Evolutionary conservation across 192 early-diverging fungal genomes (phyloP).

Genomic region (Chytriomyces sp.): DNA sequence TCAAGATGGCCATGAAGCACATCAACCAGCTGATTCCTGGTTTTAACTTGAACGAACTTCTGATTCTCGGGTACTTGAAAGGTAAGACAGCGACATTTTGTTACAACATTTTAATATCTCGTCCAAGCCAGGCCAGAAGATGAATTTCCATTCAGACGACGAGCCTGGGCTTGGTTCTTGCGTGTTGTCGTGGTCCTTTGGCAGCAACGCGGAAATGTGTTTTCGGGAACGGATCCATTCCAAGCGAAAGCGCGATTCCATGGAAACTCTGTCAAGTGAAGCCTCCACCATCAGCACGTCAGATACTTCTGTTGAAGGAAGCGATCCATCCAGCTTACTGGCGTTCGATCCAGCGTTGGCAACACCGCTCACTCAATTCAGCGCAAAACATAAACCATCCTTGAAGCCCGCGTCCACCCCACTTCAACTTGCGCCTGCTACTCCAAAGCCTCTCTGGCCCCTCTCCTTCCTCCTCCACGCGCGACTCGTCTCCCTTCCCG

Average conservation of each 20-base stretch:
- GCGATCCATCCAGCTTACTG: not conserved
- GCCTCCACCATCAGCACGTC: not conserved
- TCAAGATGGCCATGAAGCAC: slow-evolving; percentile 1
- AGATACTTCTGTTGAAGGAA: no score
- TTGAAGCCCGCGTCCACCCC: no score
- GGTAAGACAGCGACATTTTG: slow-evolving; percentile 1
- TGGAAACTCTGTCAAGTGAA: no score
- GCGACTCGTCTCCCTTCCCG: no score
- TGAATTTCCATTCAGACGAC: slow-evolving; percentile 31
- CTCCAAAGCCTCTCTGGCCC: no score
- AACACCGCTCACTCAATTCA: no score
- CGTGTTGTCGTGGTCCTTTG: slow-evolving; percentile 28
- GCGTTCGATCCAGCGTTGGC: no score
- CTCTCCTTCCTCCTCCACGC: no score
- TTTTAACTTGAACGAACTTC: slow-evolving; percentile 4
- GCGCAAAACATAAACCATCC: no score
- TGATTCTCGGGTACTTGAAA: slow-evolving; percentile 27
- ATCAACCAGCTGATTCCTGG: slow-evolving; percentile 4
- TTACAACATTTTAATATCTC: not conserved
- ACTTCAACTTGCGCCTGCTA: no score
- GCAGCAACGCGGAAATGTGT: slow-evolving; percentile 19
- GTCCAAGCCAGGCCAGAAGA: slow-evolving; percentile 19
- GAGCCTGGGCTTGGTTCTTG: slow-evolving; percentile 11
- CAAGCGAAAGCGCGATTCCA: not conserved
- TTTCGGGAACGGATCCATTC: slow-evolving; percentile 10